Conservation (phyloP, 257 asterid genomes). For the Phtheirospermum japonicum region DNA sequence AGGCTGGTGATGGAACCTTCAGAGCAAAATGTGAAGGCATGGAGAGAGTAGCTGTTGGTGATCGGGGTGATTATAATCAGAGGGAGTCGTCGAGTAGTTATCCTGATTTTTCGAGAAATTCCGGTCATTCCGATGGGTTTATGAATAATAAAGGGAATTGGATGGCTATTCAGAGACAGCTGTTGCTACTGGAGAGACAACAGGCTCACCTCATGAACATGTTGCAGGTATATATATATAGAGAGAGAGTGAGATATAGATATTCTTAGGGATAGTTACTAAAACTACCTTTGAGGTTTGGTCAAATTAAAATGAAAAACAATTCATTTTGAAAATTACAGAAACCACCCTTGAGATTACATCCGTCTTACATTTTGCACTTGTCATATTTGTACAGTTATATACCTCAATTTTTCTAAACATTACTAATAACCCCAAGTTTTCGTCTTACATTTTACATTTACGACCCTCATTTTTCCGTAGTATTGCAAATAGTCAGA, state of each 20-base stretch:
- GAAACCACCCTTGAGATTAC: too few relatives aligned
- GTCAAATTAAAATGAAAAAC: too few relatives aligned
- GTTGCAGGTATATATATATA: slow-evolving; percentile 65
- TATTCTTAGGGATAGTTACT: neutral
- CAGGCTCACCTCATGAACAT: slow-evolving; percentile 90
- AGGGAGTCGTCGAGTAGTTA: slow-evolving; percentile 48
- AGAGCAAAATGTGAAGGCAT: slow-evolving; percentile 31
- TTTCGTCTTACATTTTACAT: too few relatives aligned
- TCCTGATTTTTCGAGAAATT: slow-evolving; percentile 48
- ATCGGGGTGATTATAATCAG: slow-evolving; percentile 46
- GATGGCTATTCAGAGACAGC: slow-evolving; percentile 88
- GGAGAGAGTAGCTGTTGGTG: slow-evolving; percentile 50
- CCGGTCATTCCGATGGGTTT: slow-evolving; percentile 60
- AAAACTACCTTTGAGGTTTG: too few relatives aligned
- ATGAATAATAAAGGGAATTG: slow-evolving; percentile 73
- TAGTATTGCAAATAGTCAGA: too few relatives aligned
- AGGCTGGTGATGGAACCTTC: slow-evolving; percentile 39
- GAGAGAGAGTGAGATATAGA: too few relatives aligned
- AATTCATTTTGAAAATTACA: too few relatives aligned
- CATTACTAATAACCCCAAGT: too few relatives aligned
- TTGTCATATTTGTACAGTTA: too few relatives aligned
- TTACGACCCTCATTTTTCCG: too few relatives aligned
- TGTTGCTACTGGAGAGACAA: slow-evolving; percentile 84
- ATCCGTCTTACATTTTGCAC: too few relatives aligned
- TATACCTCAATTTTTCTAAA: too few relatives aligned